phyloP scores from a whole-genome alignment of 2,329 filamentous ascomycete genomes.

The Seiridium cupressi region DNA sequence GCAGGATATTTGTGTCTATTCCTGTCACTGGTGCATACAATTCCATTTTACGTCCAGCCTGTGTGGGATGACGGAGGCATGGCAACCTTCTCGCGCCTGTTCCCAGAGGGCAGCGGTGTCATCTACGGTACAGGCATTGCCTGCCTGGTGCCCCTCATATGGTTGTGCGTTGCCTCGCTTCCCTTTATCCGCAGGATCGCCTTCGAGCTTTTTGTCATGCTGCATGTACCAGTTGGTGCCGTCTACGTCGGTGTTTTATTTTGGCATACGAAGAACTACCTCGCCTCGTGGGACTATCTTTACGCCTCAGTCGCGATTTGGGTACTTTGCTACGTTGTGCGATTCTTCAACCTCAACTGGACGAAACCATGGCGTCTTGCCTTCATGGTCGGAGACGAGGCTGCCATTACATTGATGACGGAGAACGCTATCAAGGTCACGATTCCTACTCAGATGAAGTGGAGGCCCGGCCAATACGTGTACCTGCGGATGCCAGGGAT shows the following conservation, averaged over 20 bases:
- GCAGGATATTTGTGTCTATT: constrained; percentile 83
- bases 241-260: constrained; percentile 83
- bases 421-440: constrained; percentile 96
- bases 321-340: constrained; percentile 68
- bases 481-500: constrained; percentile 94
- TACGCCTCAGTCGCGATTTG: constrained; percentile 80
- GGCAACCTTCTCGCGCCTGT: constrained; percentile 67
- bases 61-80: constrained; percentile 79
- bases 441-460: constrained; percentile 87
- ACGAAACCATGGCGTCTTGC: constrained; percentile 73
- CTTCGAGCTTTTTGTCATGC: constrained; percentile 81
- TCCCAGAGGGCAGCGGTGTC: constrained; percentile 61
- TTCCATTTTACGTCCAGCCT: constrained; percentile 88
- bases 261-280: constrained; percentile 93
- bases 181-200: constrained; percentile 72
- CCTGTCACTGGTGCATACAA: constrained; percentile 76
- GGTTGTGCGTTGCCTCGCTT: constrained; percentile 83
- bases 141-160: constrained; percentile 75
- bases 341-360: constrained; percentile 90
- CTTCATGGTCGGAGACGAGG: constrained; percentile 88
- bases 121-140: constrained; percentile 86
- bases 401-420: constrained; percentile 82
- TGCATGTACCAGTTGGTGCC: constrained; percentile 80
- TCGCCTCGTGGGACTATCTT: constrained; percentile 87
- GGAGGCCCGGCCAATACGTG: constrained; percentile 92